phyloP scores from a whole-genome alignment of 768 basidiomycete species.

The Amanita rubescens region DNA sequence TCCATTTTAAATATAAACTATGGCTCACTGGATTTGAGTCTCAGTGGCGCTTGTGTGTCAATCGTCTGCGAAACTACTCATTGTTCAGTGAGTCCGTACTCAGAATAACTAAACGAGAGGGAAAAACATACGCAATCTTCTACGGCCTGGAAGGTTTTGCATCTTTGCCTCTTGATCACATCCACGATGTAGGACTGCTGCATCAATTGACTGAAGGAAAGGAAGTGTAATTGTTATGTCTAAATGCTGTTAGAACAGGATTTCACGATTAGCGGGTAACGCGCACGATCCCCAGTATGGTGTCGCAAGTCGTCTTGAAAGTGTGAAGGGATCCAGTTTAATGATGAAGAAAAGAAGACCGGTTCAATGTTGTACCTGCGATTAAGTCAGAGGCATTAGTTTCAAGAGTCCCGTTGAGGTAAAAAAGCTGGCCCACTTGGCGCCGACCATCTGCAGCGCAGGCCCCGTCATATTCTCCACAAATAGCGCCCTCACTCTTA shows the following conservation, averaged over 20 bases:
- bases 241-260: constrained; percentile 13
- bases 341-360: constrained; percentile 58
- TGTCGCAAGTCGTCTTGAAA: constrained; percentile 42
- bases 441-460: constrained; percentile 53
- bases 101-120: too few species aligned
- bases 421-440: constrained; percentile 28
- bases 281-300: constrained; percentile 45
- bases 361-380: constrained; percentile 52
- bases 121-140: background rate
- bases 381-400: background rate
- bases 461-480: constrained; percentile 45
- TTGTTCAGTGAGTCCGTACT: background rate
- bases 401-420: background rate
- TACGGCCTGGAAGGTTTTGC: background rate
- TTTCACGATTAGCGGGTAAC: background rate
- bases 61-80: constrained; percentile 15
- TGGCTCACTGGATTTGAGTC: constrained; percentile 1
- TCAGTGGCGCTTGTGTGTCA: constrained; percentile 34
- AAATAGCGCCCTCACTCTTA: constrained; percentile 47
- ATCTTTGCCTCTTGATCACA: constrained; percentile 4
- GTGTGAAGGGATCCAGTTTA: constrained; percentile 63
- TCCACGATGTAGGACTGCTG: constrained; percentile 22
- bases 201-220: constrained; percentile 38
- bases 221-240: constrained; percentile 54
- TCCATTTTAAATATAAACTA: background rate